Evolutionary conservation across 169 alveolate species (phyloP).

Genomic region (Miamiensis avidus): DNA sequence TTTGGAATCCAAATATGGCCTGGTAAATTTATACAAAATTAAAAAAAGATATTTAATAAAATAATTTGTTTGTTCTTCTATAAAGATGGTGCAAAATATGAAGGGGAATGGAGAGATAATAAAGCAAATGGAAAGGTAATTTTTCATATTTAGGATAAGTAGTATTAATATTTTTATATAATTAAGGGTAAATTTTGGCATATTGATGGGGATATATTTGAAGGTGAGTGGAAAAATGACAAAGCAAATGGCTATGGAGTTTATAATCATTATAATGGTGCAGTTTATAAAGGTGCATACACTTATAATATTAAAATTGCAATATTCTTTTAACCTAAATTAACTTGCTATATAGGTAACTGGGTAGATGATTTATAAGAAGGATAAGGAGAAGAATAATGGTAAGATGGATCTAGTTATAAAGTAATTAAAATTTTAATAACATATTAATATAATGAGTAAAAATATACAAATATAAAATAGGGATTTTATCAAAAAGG

Average conservation of each 20-base stretch:
- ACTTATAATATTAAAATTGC: conserved; percentile 44
- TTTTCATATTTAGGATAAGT: conserved; percentile 27
- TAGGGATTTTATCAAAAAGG: conserved; percentile 72
- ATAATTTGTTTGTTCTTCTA: too few relatives aligned
- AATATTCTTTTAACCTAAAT: conserved; percentile 42
- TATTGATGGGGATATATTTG: conserved; percentile 62
- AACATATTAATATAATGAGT: too few relatives aligned
- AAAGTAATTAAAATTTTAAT: conserved; percentile 1
- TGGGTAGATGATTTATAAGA: conserved; percentile 41
- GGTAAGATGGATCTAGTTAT: conserved; percentile 43
- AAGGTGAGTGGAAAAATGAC: conserved; percentile 62
- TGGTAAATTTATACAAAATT: neutral
- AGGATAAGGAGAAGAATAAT: conserved; percentile 45
- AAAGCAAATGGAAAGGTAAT: conserved; percentile 54
- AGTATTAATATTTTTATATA: conserved; percentile 19
- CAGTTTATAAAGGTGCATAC: conserved; percentile 48
- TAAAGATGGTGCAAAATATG: conserved; percentile 55
- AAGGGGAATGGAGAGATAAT: conserved; percentile 65
- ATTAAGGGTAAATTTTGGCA: conserved; percentile 55
- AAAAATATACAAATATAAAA: neutral
- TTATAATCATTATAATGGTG: conserved; percentile 52
- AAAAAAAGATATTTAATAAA: too few relatives aligned
- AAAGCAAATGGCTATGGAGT: conserved; percentile 66
- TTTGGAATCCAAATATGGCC: neutral
- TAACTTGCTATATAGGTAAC: conserved; percentile 33